Conservation (phyloP, 768 basidiomycete genomes). For the Amyloporia xantha region DNA sequence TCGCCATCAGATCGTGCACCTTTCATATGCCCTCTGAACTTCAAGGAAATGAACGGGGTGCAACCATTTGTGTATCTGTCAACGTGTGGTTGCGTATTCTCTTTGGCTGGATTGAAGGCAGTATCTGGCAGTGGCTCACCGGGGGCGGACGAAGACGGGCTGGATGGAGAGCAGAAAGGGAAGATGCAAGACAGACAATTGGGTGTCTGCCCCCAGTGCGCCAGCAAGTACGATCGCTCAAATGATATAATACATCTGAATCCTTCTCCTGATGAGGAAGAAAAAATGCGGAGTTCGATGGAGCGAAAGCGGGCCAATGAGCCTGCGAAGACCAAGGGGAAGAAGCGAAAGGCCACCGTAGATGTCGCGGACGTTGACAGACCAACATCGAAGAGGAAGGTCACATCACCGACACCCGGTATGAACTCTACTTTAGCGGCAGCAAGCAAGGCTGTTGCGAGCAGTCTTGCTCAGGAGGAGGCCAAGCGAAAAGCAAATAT, state of each 20-base stretch:
- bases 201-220: constrained; percentile 74
- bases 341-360: constrained; percentile 52
- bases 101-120: constrained; percentile 73
- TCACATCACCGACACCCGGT: constrained; percentile 32
- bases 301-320: constrained; percentile 49
- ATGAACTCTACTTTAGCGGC: constrained; percentile 49
- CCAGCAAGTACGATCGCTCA: constrained; percentile 52
- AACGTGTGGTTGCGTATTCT: constrained; percentile 88
- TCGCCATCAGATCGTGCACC: constrained; percentile 44
- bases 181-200: constrained; percentile 34
- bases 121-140: constrained; percentile 35
- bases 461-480: constrained; percentile 74
- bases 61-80: constrained; percentile 85
- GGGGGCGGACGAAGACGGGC: constrained; percentile 20
- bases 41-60: constrained; percentile 91
- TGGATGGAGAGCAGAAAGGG: constrained; percentile 17
- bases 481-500: constrained; percentile 75
- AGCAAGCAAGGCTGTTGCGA: constrained; percentile 59
- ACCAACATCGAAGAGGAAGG: constrained; percentile 37
- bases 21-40: constrained; percentile 87
- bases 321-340: constrained; percentile 46
- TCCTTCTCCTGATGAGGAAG: constrained; percentile 60
- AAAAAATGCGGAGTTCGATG: constrained; percentile 50
- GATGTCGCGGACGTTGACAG: constrained; percentile 30
- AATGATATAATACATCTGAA: constrained; percentile 62